A percentile compares a stretch with the other conserved stretches of the same genome.
phyloP scores from a whole-genome alignment of 2,329 filamentous ascomycete genomes.

The Monosporascus ibericus region DNA sequence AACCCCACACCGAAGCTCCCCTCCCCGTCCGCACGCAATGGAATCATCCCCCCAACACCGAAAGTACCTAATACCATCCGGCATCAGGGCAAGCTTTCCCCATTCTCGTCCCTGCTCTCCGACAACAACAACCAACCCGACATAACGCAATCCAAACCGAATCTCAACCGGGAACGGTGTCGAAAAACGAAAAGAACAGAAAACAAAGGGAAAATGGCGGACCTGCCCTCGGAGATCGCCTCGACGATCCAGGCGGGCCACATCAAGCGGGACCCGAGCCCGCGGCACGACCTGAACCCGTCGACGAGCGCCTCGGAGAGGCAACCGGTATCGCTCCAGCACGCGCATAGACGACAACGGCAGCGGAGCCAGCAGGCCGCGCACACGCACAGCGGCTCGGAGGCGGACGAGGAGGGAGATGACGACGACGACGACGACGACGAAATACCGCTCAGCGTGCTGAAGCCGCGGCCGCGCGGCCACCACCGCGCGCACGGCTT shows the following conservation, averaged over 20 bases:
- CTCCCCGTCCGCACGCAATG: no score
- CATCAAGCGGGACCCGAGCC: slow-evolving; percentile 67
- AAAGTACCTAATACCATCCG: no score
- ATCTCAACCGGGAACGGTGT: neutral
- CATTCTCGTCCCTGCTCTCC: no score
- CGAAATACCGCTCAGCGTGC: slow-evolving; percentile 62
- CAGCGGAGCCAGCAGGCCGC: slow-evolving; percentile 10
- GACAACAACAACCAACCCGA: neutral
- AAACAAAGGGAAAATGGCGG: slow-evolving; percentile 52
- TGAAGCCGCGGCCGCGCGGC: slow-evolving; percentile 47
- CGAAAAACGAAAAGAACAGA: neutral
- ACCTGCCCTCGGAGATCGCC: slow-evolving; percentile 62
- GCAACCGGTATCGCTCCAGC: slow-evolving; percentile 46
- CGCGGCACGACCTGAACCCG: slow-evolving; percentile 71
- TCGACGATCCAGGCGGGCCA: slow-evolving; percentile 76
- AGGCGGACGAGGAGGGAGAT: neutral
- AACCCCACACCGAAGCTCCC: no score
- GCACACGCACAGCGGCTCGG: neutral
- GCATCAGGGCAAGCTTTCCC: no score
- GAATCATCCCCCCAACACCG: no score
- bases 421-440: slow-evolving; percentile 42
- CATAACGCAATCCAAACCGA: neutral
- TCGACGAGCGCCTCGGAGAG: slow-evolving; percentile 66
- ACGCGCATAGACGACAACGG: neutral
- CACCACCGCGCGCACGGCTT: slow-evolving; percentile 31